Percentiles rank a stretch among this genome's conserved stretches.
phyloP scores from a whole-genome alignment of 1,284 basidiomycete genomes.

The Austroboletus rostrupii region DNA sequence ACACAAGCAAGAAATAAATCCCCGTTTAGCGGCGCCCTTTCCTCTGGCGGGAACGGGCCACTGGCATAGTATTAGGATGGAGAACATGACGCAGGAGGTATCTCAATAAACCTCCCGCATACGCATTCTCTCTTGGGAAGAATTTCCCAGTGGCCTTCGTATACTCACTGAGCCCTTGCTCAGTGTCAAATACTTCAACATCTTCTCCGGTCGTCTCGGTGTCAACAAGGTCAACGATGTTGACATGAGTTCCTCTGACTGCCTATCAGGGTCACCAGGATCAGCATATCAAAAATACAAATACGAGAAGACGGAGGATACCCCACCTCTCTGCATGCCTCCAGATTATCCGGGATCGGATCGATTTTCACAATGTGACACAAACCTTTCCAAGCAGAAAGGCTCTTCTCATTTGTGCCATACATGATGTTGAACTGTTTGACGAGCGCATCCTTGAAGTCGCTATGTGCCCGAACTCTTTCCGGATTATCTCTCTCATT shows the following conservation, averaged over 20 bases:
- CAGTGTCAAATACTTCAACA: conserved; percentile 7
- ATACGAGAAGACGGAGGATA: too few species aligned
- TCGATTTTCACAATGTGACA: conserved; percentile 8
- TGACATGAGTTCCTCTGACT: conserved; percentile 3
- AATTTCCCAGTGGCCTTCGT: conserved; percentile 11
- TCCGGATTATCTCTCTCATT: not conserved
- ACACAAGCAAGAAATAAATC: conserved; percentile 5
- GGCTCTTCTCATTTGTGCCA: conserved; percentile 7
- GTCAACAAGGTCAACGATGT: conserved; percentile 23
- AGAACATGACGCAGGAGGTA: conserved; percentile 20
- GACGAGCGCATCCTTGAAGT: conserved; percentile 14
- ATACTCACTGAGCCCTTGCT: conserved; percentile 11
- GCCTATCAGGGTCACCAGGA: not conserved
- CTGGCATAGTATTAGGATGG: not conserved
- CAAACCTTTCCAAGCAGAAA: conserved; percentile 10
- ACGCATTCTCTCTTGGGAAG: conserved; percentile 18
- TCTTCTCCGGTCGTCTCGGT: not conserved
- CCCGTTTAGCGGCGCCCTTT: conserved; percentile 6
- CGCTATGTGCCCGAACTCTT: not conserved
- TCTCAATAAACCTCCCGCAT: conserved; percentile 18
- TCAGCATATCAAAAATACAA: not conserved
- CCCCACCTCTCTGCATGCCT: conserved; percentile 13
- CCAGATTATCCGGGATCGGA: conserved; percentile 9
- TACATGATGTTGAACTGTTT: conserved; percentile 17
- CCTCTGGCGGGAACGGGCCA: not conserved